Evolutionary conservation across 495 filamentous ascomycete genomes (phyloP).

Genomic region (Penicillium antarcticum): DNA sequence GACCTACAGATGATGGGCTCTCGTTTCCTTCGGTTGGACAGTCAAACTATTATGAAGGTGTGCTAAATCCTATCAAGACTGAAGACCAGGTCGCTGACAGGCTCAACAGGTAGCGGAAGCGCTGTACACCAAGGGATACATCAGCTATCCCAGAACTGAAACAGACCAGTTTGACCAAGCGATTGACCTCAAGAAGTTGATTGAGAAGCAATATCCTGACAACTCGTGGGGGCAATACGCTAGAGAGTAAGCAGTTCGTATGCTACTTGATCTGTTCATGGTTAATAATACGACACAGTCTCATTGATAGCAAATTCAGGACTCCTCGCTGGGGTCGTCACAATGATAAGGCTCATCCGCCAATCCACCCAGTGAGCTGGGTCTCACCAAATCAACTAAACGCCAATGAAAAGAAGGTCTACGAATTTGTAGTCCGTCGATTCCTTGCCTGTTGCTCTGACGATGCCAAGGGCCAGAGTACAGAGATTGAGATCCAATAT

Average conservation of each 20-base stretch:
- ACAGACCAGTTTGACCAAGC: constrained; percentile 92
- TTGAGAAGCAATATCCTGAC: constrained; percentile 80
- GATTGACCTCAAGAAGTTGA: constrained; percentile 77
- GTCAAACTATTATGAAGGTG: constrained; percentile 80
- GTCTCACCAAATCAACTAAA: constrained; percentile 59
- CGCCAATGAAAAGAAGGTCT: constrained; percentile 69
- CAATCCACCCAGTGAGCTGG: constrained; percentile 89
- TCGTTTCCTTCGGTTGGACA: constrained; percentile 77
- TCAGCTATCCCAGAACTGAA: constrained; percentile 95
- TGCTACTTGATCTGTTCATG: background rate
- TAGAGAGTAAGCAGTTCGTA: constrained; percentile 43
- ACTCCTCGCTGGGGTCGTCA: constrained; percentile 77
- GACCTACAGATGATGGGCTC: constrained; percentile 97
- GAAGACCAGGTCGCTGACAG: constrained; percentile 4
- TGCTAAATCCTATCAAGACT: background rate
- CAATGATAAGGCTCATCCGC: constrained; percentile 95
- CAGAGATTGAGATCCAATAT: constrained; percentile 79
- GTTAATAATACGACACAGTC: constrained; percentile 32
- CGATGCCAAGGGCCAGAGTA: constrained; percentile 81
- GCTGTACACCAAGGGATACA: constrained; percentile 93
- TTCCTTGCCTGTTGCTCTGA: constrained; percentile 97
- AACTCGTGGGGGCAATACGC: constrained; percentile 79
- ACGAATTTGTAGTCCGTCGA: constrained; percentile 90
- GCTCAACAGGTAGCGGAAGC: constrained; percentile 62
- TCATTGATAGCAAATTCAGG: constrained; percentile 75